These are phyloP conservation scores for Aspergillus unguis DNA, from an alignment of 2,329 filamentous ascomycete species.

Conservation along the genomic window DNA sequence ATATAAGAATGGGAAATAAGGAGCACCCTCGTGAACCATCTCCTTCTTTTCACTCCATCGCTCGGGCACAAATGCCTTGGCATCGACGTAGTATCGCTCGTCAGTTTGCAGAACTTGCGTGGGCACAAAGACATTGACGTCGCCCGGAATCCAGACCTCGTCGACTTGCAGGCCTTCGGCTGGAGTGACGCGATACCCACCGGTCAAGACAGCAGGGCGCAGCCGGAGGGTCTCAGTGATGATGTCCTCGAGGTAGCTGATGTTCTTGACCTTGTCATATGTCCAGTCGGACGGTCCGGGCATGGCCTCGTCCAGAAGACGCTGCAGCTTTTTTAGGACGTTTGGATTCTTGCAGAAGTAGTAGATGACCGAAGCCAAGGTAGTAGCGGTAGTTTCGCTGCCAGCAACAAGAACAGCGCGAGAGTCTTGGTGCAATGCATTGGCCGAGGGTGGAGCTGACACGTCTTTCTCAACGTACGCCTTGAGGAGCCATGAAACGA, in stretches of 20 bases:
- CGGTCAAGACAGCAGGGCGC: constrained; percentile 27
- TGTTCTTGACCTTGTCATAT: constrained; percentile 74
- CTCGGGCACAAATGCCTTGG: constrained; percentile 31
- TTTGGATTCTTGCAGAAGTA: constrained; percentile 32
- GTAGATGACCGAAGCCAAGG: constrained; percentile 30
- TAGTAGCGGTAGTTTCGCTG: constrained; percentile 37
- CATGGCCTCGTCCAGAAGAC: constrained; percentile 28
- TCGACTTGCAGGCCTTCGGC: constrained; percentile 23
- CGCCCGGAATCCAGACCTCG: constrained; percentile 31
- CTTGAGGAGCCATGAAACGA: constrained; percentile 1
- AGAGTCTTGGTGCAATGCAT: neutral
- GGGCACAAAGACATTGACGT: neutral
- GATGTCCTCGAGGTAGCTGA: constrained; percentile 69
- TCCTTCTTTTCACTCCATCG: constrained; percentile 27
- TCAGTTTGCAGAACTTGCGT: constrained; percentile 25
- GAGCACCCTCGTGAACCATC: constrained; percentile 19
- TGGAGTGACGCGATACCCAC: constrained; percentile 27
- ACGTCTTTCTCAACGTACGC: constrained; percentile 1
- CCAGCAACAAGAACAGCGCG: neutral
- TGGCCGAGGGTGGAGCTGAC: neutral
- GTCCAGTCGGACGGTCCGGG: constrained; percentile 44
- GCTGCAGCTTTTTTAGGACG: constrained; percentile 30
- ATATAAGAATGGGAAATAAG: constrained; percentile 27
- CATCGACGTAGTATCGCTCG: constrained; percentile 19
- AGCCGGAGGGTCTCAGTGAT: constrained; percentile 63